Percentiles rank a stretch among this genome's conserved stretches.
phyloP scores from a whole-genome alignment of 2,329 filamentous ascomycete species.

The Penicillium brevicompactum region DNA sequence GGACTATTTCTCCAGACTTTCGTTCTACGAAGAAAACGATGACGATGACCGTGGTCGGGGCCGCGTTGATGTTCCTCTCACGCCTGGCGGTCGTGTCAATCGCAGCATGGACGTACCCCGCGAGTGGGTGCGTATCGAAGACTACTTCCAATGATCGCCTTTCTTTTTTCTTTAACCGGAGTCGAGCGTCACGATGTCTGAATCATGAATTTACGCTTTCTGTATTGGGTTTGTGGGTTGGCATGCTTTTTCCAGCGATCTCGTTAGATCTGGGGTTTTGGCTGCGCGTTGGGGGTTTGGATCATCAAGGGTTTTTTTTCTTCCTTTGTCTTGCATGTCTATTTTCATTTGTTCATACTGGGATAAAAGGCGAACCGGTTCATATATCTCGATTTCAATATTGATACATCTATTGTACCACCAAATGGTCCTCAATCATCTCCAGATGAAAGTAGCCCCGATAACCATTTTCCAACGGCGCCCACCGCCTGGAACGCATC shows the following conservation, averaged over 20 bases:
- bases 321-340: neutral
- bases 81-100: constrained; percentile 63
- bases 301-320: neutral
- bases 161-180: neutral
- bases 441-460: neutral
- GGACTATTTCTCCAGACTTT: constrained; percentile 83
- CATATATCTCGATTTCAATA: neutral
- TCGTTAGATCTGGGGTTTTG: neutral
- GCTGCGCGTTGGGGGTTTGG: neutral
- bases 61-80: constrained; percentile 61
- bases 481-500: constrained; percentile 11
- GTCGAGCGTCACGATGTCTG: constrained; percentile 14
- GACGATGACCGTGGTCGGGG: constrained; percentile 52
- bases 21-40: constrained; percentile 64
- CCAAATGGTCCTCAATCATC: neutral
- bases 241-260: constrained; percentile 6
- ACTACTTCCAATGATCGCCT: constrained; percentile 18
- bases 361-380: neutral
- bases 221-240: constrained; percentile 8
- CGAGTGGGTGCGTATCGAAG: constrained; percentile 52
- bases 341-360: constrained; percentile 4
- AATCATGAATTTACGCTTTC: constrained; percentile 25
- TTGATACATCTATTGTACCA: neutral
- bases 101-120: constrained; percentile 66
- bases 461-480: neutral